These are phyloP conservation scores for Picea glauca DNA, from an alignment of 75 land plant species.

Conservation along the genomic window DNA sequence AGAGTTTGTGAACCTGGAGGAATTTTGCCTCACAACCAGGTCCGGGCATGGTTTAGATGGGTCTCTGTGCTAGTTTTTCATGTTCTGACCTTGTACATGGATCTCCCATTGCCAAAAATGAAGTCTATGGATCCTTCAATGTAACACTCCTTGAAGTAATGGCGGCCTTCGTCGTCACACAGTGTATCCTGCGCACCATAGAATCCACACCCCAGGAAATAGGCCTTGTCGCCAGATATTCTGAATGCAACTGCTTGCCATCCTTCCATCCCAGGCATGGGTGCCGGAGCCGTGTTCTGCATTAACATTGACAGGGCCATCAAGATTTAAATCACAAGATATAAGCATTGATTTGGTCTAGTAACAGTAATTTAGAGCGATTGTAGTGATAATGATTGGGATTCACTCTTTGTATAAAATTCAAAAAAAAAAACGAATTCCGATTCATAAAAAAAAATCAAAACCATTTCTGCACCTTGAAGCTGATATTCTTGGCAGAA, in stretches of 20 bases:
- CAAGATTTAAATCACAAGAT: no score
- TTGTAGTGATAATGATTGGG: neutral
- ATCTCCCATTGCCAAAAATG: conserved; percentile 86
- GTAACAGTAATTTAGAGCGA: no score
- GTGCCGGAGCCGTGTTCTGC: conserved; percentile 81
- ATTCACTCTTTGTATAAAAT: neutral
- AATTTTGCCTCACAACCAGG: neutral
- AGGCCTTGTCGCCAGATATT: conserved; percentile 86
- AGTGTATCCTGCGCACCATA: conserved; percentile 92
- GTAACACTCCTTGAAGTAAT: conserved; percentile 88
- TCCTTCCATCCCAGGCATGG: conserved; percentile 80
- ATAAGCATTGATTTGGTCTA: neutral
- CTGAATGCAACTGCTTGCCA: conserved; percentile 84
- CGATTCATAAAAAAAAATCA: neutral
- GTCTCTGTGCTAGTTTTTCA: neutral
- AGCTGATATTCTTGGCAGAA: conserved; percentile 81
- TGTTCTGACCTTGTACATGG: conserved; percentile 68
- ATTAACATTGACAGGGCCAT: neutral
- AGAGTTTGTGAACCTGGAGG: neutral
- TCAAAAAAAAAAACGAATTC: neutral
- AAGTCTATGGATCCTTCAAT: conserved; percentile 92
- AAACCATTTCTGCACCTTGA: conserved; percentile 53
- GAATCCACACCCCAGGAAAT: conserved; percentile 74
- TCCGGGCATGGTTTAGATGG: neutral
- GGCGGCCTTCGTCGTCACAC: conserved; percentile 84